Conservation (phyloP, 2,329 filamentous ascomycete species). For the Colletotrichum sp. region DNA sequence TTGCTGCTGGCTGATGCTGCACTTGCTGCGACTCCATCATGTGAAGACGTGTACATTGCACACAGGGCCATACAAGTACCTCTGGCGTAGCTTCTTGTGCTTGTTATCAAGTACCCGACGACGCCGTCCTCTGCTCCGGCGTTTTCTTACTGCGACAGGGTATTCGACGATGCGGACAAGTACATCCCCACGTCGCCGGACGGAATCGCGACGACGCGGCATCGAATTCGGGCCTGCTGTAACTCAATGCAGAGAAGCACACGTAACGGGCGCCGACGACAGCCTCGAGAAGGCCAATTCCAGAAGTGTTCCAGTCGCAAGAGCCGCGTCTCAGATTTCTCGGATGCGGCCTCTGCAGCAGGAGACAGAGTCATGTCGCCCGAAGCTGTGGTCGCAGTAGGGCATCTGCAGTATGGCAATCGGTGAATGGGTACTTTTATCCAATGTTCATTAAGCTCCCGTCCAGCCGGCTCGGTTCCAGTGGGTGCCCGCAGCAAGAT, state of each 20-base stretch:
- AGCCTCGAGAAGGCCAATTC: background rate
- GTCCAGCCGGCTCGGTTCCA: constrained; percentile 4
- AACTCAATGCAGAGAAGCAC: background rate
- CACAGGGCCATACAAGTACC: background rate
- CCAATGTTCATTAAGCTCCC: background rate
- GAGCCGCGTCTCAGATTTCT: background rate
- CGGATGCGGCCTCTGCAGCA: background rate
- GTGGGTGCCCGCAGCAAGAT: background rate
- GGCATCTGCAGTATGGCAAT: background rate
- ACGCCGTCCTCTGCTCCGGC: background rate
- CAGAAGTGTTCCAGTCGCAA: background rate
- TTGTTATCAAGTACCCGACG: background rate
- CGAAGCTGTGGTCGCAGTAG: background rate
- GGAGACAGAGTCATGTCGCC: constrained; percentile 1
- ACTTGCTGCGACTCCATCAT: background rate
- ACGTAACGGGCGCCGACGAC: background rate
- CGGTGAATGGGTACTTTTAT: background rate
- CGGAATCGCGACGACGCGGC: background rate
- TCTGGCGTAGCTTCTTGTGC: background rate
- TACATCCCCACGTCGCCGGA: background rate
- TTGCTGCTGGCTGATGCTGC: background rate
- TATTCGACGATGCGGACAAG: background rate
- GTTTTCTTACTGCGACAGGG: background rate
- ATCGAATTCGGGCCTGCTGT: background rate
- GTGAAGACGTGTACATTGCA: background rate